Conservation (phyloP, 129 eudicot species). For the Tagetes erecta region DNA sequence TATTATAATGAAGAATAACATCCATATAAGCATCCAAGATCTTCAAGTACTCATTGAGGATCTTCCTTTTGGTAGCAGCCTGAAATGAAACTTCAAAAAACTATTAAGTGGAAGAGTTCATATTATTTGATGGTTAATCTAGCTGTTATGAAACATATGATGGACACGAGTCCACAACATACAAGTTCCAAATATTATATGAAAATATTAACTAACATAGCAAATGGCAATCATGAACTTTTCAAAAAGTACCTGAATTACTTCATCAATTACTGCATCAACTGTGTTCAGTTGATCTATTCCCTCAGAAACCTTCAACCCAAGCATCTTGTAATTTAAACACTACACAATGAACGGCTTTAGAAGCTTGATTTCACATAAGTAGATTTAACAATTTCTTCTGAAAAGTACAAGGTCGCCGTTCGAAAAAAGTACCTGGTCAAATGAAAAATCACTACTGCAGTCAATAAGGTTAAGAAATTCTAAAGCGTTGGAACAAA, state of each 20-base stretch:
- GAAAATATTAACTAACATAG: neutral
- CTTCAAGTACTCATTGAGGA: conserved; percentile 68
- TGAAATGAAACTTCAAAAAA: conserved; percentile 39
- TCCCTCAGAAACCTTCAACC: conserved; percentile 72
- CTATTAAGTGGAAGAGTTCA: conserved; percentile 15
- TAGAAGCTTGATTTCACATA: conserved; percentile 20
- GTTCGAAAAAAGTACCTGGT: conserved; percentile 52
- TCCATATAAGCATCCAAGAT: conserved; percentile 78
- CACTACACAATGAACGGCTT: conserved; percentile 48
- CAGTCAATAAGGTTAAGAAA: conserved; percentile 65
- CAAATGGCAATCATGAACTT: conserved; percentile 8
- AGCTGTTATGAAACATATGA: neutral
- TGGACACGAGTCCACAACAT: conserved; percentile 12
- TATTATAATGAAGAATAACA: conserved; percentile 64
- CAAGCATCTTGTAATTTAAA: conserved; percentile 76
- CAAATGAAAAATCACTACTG: conserved; percentile 55
- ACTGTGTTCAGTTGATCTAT: conserved; percentile 48
- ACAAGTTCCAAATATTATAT: neutral
- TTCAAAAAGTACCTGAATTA: conserved; percentile 56
- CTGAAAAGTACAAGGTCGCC: conserved; percentile 53
- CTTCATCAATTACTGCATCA: conserved; percentile 49
- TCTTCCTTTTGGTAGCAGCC: conserved; percentile 52
- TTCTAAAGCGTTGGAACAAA: conserved; percentile 55
- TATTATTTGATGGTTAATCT: conserved; percentile 4
- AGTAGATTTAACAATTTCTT: conserved; percentile 15